phyloP scores from a whole-genome alignment of 257 asterid genomes.

The Fraxinus cuspidata region DNA sequence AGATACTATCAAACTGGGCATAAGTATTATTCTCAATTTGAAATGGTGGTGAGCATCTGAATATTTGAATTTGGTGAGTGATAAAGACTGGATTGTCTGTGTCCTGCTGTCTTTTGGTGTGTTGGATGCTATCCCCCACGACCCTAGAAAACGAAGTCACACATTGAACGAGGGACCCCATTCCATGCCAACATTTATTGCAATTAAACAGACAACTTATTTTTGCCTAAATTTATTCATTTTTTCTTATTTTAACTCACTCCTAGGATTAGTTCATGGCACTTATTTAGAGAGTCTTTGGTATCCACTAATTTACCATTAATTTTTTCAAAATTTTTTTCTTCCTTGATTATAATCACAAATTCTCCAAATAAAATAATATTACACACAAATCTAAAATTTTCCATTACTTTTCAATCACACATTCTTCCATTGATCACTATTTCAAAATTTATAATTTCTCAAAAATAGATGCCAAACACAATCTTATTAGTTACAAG shows the following conservation, averaged over 20 bases:
- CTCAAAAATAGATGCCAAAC: no score
- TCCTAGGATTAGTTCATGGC: background rate
- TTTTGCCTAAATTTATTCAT: background rate
- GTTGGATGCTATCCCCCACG: slow-evolving; percentile 33
- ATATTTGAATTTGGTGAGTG: slow-evolving; percentile 15
- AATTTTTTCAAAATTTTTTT: no score
- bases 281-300: no score
- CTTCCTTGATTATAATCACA: no score
- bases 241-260: background rate
- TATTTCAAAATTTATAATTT: no score
- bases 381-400: no score
- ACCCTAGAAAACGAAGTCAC: slow-evolving; percentile 47
- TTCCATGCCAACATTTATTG: slow-evolving; percentile 38
- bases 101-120: slow-evolving; percentile 13
- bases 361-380: no score
- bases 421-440: no score
- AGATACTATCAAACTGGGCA: no score
- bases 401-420: no score
- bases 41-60: background rate
- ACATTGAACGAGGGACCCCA: slow-evolving; percentile 41
- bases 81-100: slow-evolving; percentile 11
- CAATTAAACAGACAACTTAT: background rate
- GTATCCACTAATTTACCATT: no score
- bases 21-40: no score
- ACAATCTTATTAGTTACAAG: background rate